Base-by-base conservation (phyloP, 148 eudicot genomes). In the Vaccinium darrowii region DNA sequence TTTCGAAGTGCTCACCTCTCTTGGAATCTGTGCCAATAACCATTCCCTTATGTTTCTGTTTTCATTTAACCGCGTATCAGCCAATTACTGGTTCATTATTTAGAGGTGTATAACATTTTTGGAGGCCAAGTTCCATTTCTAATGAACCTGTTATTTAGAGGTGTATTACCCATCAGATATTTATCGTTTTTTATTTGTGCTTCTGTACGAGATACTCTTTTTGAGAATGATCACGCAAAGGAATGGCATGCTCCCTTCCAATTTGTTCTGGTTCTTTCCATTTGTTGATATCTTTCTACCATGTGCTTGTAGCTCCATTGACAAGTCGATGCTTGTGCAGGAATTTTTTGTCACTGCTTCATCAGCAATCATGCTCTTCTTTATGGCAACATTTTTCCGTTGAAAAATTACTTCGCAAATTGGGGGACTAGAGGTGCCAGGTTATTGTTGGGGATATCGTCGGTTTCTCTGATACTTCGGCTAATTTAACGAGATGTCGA, bases 321-420 rank as follows among this genome's bases (percentile, higher is more conserved):
- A 51, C 65, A 27, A 23, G 8, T 33, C 75, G 25, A 1, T 90
- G 58, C 43, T 36, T 82, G 49, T 85, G 81, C 96, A 96, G 98
- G 98, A 94, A 88, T 87, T 96, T 76, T 86, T 93, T 82, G 93
- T 96, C 33, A 96, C 98, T 85, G 88, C 87, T 84, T 60, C 91
- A 53, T 82, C 98, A 27, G 91, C 98, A 0, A n/a, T 91, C 76
- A 58, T 83, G 81, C 95, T 96, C 74, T 89, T 87, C 87, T 80
- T 96, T 78, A 4, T 93, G 83, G 93, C 98, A 2, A 90, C 98
- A 33, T 96, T 87, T 79, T 96, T 93, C 91, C 90, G 98, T 89
- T 96, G 87, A 92, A 65, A 74, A 63, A 67, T 23, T 30, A 49
- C 30, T 13, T 47, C 21, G 13, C 14, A 0, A 60, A 7, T 14